Evolutionary conservation across 306 rosid species (phyloP), one percentile per base, ranked within the genome.

Genomic region (Sindora glabra): DNA sequence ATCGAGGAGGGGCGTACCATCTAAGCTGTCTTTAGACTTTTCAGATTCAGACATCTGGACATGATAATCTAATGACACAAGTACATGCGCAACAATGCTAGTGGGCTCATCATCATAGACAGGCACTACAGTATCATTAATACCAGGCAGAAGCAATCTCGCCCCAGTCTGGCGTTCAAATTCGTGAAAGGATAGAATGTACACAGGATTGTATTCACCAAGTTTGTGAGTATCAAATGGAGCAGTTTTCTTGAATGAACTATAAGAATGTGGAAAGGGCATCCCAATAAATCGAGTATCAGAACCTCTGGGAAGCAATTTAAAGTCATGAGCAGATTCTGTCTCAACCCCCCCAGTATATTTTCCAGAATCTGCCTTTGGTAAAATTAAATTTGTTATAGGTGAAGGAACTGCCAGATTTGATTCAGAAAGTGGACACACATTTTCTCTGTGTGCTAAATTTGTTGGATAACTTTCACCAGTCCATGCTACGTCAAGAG

Each of bases 401-500:
- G 77, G 27, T 36, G 83, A 64, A 51, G 69, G 77, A 64, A 64
- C 63, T 48, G 50, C 65, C 47, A 54, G 21, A 64, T 62, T 76
- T 68, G 71, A 69, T 74, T 82, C 85, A 48, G 78, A 64, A 65
- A 65, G 53, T 18, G 51, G 46, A 67, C n/a, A 48, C 42, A 65
- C 74, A 64, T 77, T 81, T 61, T 81, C 89, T 51, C 68, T 84
- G 49, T 48, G 51, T 45, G 72, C 51, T 24, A 40, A 21, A 52
- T 57, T 44, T 41, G 47, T 48, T 6, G 89, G 81, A 48, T 79
- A 78, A 56, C 47, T 66, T 68, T 76, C 83, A 38, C 96, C 96
- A 3, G 89, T 85, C 96, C 96, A 85, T 59, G 87, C 94, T 0
- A 94, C 90, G 57, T 88, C 96, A 67, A 88, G 90, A 68, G 90